Conservation (phyloP, 345 rosid genomes). For the Raphanus raphanistrum region DNA sequence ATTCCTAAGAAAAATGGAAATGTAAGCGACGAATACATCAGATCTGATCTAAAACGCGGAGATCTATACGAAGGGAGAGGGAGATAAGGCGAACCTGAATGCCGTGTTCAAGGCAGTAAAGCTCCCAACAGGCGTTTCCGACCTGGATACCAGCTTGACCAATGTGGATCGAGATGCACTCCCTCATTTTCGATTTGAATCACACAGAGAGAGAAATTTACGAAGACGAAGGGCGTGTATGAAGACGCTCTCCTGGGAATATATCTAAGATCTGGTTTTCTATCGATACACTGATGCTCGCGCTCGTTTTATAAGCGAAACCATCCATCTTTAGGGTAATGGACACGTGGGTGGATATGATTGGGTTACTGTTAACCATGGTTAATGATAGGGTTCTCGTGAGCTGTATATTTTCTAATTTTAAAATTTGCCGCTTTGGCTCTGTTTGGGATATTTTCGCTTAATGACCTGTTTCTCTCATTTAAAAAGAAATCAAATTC, state of each 20-base stretch:
- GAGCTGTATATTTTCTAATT: conserved; percentile 27
- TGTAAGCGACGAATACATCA: background rate
- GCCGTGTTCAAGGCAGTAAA: conserved; percentile 65
- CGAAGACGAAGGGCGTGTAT: conserved; percentile 48
- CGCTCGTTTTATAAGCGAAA: conserved; percentile 30
- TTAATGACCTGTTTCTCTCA: conserved; percentile 20
- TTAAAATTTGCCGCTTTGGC: conserved; percentile 37
- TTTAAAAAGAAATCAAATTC: background rate
- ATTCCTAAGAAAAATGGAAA: background rate
- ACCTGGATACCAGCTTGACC: conserved; percentile 86
- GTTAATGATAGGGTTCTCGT: conserved; percentile 18
- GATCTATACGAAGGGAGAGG: background rate
- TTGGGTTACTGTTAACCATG: conserved; percentile 21
- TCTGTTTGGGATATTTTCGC: conserved; percentile 6
- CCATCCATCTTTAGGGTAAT: conserved; percentile 11
- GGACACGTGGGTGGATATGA: conserved; percentile 35
- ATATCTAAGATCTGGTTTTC: conserved; percentile 18
- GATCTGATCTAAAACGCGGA: background rate
- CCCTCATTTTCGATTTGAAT: conserved; percentile 53
- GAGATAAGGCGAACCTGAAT: conserved; percentile 48
- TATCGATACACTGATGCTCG: background rate
- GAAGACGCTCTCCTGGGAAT: conserved; percentile 55
- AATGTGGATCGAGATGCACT: conserved; percentile 75
- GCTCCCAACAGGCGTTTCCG: conserved; percentile 82
- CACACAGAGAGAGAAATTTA: background rate